Percentiles rank a stretch among this genome's conserved stretches.
Evolutionary conservation across 768 basidiomycete genomes (phyloP).

Genomic region (Suillus luteus): DNA sequence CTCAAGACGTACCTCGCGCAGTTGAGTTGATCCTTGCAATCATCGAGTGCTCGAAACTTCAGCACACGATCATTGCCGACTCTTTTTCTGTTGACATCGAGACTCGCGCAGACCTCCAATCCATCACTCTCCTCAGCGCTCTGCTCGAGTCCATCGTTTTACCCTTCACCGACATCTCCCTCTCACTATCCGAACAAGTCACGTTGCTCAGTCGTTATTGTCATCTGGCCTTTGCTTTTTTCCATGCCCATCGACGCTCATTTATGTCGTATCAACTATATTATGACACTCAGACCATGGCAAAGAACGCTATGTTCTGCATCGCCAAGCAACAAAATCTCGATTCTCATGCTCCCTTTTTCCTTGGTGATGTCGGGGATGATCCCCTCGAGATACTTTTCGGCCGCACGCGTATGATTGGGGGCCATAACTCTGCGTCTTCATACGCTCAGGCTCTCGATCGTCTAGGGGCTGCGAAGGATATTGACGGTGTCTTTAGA

Average conservation of each 20-base stretch:
- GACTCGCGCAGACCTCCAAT: background rate
- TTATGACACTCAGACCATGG: slow-evolving; percentile 31
- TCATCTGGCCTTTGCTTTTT: background rate
- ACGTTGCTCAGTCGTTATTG: background rate
- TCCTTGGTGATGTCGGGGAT: slow-evolving; percentile 29
- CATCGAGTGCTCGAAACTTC: too few relatives aligned
- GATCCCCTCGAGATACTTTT: background rate
- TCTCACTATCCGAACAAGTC: background rate
- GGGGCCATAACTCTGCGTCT: background rate
- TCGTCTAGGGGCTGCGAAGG: slow-evolving; percentile 18
- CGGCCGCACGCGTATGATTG: background rate
- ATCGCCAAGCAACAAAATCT: slow-evolving; percentile 23
- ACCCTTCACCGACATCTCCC: background rate
- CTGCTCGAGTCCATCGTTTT: background rate
- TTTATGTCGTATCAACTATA: background rate
- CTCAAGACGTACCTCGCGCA: too few relatives aligned
- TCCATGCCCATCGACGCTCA: background rate
- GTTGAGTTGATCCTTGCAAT: too few relatives aligned
- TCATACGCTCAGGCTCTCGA: background rate
- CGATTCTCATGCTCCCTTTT: slow-evolving; percentile 15
- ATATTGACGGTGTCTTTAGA: slow-evolving; percentile 22
- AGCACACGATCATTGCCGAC: background rate
- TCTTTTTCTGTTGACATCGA: background rate
- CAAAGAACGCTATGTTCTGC: slow-evolving; percentile 26
- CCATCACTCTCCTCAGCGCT: background rate